A percentile compares a stretch with the other conserved stretches of the same genome.
Conservation (phyloP, 1,139 yeast genomes). For the Entelexis sorbosivorans region DNA sequence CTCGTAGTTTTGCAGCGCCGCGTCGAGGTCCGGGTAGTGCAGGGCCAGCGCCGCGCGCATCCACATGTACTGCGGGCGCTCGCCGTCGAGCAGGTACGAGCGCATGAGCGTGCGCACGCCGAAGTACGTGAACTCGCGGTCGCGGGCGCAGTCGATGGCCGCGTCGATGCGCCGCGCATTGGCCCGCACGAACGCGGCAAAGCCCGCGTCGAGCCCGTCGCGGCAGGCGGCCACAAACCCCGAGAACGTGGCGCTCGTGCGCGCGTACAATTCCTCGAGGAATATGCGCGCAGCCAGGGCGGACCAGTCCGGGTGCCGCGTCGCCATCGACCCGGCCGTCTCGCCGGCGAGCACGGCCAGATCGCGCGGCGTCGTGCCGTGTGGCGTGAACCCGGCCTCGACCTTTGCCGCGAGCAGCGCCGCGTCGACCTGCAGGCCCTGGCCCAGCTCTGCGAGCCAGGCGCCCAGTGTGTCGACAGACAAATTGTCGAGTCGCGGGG, state of each 20-base stretch:
- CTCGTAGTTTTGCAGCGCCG: constrained; percentile 40
- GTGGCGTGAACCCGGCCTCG: constrained; percentile 59
- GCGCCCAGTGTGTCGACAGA: constrained; percentile 2
- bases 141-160: constrained; percentile 56
- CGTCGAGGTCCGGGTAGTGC: constrained; percentile 48
- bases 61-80: constrained; percentile 68
- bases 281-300: constrained; percentile 77
- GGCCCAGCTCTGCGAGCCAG: not conserved
- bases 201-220: constrained; percentile 56
- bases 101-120: constrained; percentile 68
- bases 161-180: constrained; percentile 48
- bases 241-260: constrained; percentile 62
- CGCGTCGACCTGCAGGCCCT: constrained; percentile 12
- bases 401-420: constrained; percentile 39
- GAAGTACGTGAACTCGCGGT: constrained; percentile 55
- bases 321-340: constrained; percentile 79
- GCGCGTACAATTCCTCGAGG: constrained; percentile 63
- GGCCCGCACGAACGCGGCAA: constrained; percentile 40
- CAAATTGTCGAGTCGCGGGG: not conserved
- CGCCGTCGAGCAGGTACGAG: constrained; percentile 59
- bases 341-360: constrained; percentile 73
- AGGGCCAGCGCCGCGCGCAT: constrained; percentile 75
- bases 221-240: constrained; percentile 43
- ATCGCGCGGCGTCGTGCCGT: constrained; percentile 48
- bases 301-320: constrained; percentile 83